phyloP scores from a whole-genome alignment of 768 basidiomycete species.

The Amanita brunnescens region DNA sequence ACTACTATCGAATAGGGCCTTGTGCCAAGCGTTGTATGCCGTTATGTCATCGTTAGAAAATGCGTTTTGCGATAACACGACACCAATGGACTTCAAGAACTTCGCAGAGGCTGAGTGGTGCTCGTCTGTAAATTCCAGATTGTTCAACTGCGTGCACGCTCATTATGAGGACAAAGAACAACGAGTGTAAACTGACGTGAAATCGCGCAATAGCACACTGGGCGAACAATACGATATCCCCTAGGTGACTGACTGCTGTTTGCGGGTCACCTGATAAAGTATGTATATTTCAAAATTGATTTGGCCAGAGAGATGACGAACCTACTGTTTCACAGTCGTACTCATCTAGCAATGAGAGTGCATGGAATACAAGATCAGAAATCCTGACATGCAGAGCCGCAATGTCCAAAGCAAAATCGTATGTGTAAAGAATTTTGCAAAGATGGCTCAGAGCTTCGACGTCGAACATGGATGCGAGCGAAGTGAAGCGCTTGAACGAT shows the following conservation, averaged over 20 bases:
- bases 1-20: constrained; percentile 65
- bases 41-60: constrained; percentile 33
- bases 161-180: constrained; percentile 1
- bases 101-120: constrained; percentile 36
- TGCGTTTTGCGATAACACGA: constrained; percentile 30
- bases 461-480: constrained; percentile 43
- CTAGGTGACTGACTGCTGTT: constrained; percentile 69
- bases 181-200: constrained; percentile 32
- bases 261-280: constrained; percentile 63
- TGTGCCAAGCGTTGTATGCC: constrained; percentile 56
- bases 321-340: constrained; percentile 80
- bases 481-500: constrained; percentile 45
- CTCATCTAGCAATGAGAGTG: constrained; percentile 53
- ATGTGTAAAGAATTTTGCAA: constrained; percentile 55
- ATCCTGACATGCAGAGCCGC: constrained; percentile 59
- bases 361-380: constrained; percentile 55
- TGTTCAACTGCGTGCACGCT: constrained; percentile 35
- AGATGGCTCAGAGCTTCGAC: constrained; percentile 62
- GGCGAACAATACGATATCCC: constrained; percentile 69
- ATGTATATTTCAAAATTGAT: background rate
- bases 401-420: constrained; percentile 56
- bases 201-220: constrained; percentile 61
- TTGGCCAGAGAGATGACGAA: constrained; percentile 23
- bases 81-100: constrained; percentile 42
- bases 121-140: constrained; percentile 37